Base-by-base conservation (phyloP, 2,329 filamentous ascomycete species). In the Apiospora koreana region DNA sequence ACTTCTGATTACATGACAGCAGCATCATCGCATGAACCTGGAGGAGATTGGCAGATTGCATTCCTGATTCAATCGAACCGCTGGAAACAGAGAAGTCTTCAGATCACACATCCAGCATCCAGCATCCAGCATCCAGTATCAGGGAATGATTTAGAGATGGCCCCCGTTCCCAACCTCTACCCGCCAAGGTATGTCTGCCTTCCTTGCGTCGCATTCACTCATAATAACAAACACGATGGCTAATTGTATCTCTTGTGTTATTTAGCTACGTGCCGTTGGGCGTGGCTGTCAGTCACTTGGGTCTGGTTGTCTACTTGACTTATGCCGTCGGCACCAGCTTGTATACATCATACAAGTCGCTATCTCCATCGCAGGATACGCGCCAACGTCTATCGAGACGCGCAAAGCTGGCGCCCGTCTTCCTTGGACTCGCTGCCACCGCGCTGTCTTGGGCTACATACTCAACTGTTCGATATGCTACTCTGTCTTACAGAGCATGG, bases 401-500 rank as follows among this genome's bases (percentile, higher is more conserved):
- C 31, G 74, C 71, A 43, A 80, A 75, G 72, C 71, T 82, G 28
- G 75, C 76, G 2, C 77, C 79, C 3, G 70, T 76, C n/a, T 83
- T 83, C 68, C 71, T 77, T 9, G 77, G 74, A 7, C 74, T 83
- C 0, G 79, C 81, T 3, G 65, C 73, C 16, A 70, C 79, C 0
- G 75, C 79, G 6, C 72, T 82, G 18, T 70, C 67, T 18, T 70
- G 77, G 31, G 79, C 80, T 0, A 68, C 76, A 28, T 79, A 78
- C 41, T 79, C 80, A 1, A 75, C 74, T 28, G 45, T 76, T n/a
- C 69, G 72, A 28, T 80, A 79, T 41, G 75, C 78, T 14, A 73
- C 70, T 3, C 72, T 83, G 21, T 83, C 82, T 3, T 83, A 82
- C 71, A 76, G 74, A 25, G 79, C 77, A 18, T 83, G 82, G 82